Evolutionary conservation across 2,329 filamentous ascomycete genomes (phyloP), one percentile per base, ranked within the genome.

Genomic region (Microascus cirrosus): DNA sequence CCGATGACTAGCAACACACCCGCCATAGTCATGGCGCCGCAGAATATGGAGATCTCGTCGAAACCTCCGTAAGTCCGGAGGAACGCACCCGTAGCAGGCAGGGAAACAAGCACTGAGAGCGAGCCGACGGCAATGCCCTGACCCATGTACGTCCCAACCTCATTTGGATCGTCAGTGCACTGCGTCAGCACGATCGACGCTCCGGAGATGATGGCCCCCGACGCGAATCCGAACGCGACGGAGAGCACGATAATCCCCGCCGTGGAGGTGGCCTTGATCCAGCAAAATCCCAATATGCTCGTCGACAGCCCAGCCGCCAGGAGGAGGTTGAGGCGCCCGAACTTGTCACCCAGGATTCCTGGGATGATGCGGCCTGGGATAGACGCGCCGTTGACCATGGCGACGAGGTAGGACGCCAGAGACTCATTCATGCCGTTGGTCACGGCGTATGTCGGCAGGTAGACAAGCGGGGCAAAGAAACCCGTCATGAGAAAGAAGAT

Each of bases 151-250:
- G 82, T 81, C 1, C 83, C 83, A 34, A 84, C 71, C 52, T 81
- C 72, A 24, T 75, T 72, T 7, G 79, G 70, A 60, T 83, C 74
- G 34, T 72, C 71, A 34, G 71, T 65, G 63, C 66, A 75, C 56
- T 67, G 63, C 2, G 73, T 68, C 13, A 81, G 65, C 4, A 75
- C 74, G 0, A 73, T 74, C 0, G 74, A 71, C 2, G 65, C 70
- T 0, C 75, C 74, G 0, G 77, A 73, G 59, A 79, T 69, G 62
- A 77, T 68, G 56, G 73, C 71, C 22, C 75, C 74, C 0, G 73
- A 74, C 15, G 78, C 77, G 66, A 90, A 88, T 18, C 86, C 87
- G 62, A 87, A 90, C 7, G 88, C 69, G 15, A 78, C 74, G 15
- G 79, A 77, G 67, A 88, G 90, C 34, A 83, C 74, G 54, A 89